phyloP scores from a whole-genome alignment of 257 asterid species.

The Euphrasia confusa region DNA sequence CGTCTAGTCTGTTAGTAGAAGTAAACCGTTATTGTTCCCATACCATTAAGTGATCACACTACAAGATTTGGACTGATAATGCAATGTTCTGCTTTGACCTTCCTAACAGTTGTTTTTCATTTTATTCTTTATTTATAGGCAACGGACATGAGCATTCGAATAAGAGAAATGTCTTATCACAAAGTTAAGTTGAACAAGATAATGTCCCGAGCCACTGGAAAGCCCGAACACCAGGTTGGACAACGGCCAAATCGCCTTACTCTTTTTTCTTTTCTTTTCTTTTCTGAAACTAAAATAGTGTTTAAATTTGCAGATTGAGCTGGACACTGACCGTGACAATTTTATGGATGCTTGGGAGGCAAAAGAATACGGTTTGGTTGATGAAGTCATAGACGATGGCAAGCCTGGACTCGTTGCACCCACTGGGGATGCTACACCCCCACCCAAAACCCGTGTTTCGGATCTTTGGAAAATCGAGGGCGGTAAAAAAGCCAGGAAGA shows the following conservation, averaged over 20 bases:
- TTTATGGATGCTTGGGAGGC: constrained; percentile 97
- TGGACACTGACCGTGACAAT: constrained; percentile 77
- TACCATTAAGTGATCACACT: not conserved
- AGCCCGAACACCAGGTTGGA: constrained; percentile 75
- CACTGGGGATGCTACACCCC: constrained; percentile 49
- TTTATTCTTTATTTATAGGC: constrained; percentile 41
- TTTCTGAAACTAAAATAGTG: not conserved
- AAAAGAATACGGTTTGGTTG: constrained; percentile 81
- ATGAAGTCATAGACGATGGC: constrained; percentile 86
- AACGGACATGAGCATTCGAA: constrained; percentile 80
- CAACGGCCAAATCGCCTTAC: constrained; percentile 1
- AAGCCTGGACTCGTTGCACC: constrained; percentile 96
- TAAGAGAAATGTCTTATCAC: constrained; percentile 79
- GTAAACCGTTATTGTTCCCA: not conserved
- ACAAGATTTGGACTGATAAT: not conserved
- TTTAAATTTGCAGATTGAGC: constrained; percentile 44
- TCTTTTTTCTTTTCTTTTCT: not conserved
- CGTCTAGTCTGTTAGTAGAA: not conserved
- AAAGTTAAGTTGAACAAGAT: constrained; percentile 77
- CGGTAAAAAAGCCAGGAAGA: constrained; percentile 49
- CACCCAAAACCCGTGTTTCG: constrained; percentile 72
- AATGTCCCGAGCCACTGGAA: constrained; percentile 75
- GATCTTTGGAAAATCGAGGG: constrained; percentile 67
- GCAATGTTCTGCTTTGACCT: not conserved
- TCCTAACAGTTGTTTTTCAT: not conserved